Evolutionary conservation across 2,329 filamentous ascomycete genomes (phyloP), one percentile per base, ranked within the genome.

Genomic region (Eurotiales sp.): DNA sequence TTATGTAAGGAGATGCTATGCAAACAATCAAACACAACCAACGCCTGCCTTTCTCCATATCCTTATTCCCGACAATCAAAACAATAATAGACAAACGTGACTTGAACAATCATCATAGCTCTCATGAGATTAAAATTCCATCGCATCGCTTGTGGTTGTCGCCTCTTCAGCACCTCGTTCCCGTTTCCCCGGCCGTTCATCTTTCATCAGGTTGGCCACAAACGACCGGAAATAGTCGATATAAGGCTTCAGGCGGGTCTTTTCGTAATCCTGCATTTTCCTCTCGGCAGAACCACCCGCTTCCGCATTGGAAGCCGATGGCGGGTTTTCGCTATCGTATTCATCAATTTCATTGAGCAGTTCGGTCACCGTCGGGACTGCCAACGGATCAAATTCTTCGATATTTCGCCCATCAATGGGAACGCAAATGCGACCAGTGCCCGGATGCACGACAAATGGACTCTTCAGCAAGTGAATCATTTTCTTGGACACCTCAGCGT

Each of bases 381-480:
- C 75, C 0, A 95, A 75, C 0, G 93, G 93, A 64, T 97, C 88
- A 62, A 99, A 99, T 3, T 85, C 80, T 44, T 93, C 89, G 0
- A 92, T 79, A 4, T 73, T 77, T 30, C 75, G 74, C 1, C 83
- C 81, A 66, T 97, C 88, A 62, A 99, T 97, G 2, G 93, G 93
- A 46, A 99, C 93, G 74, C 93, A 99, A 6, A 99, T 89, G 50
- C 92, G 77, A 1, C 93, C 92, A 0, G 93, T 99, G 15, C 90
- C 90, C 0, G 93, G 93, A 67, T 99, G 93, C 32, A 99, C 86
- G 55, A 96, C 92, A 64, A 99, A 99, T 0, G 93, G 93, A 56
- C 86, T 91, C 69, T 99, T 99, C 61, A 99, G 84, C 79, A 99
- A 83, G 79, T 99, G 93, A 74, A 96, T 97, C 52, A 95, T 83